Percentiles rank a stretch among this genome's conserved stretches.
phyloP scores from a whole-genome alignment of 495 filamentous ascomycete species.

The Lichina pygmaea region DNA sequence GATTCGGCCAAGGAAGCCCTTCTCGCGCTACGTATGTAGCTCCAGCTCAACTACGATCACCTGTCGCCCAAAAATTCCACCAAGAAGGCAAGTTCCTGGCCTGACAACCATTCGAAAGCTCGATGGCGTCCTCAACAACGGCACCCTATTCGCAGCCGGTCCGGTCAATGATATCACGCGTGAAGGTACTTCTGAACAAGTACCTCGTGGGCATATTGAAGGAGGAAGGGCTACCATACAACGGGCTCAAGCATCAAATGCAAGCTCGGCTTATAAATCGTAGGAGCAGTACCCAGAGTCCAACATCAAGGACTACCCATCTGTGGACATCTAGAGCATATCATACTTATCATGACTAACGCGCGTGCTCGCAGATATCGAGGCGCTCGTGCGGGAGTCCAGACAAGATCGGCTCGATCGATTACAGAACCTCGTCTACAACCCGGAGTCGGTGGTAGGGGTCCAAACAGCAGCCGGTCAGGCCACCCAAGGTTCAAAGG shows the following conservation, averaged over 20 bases:
- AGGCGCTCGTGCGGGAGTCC: neutral
- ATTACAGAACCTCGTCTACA: conserved; percentile 3
- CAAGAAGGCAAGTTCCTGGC: neutral
- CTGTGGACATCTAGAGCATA: neutral
- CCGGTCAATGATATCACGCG: conserved; percentile 12
- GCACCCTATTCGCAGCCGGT: conserved; percentile 7
- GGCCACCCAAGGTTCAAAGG: neutral
- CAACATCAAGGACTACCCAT: conserved; percentile 1
- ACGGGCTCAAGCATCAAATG: conserved; percentile 56
- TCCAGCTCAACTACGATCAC: neutral
- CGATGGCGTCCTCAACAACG: conserved; percentile 22
- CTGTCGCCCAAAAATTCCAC: neutral
- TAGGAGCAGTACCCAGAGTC: conserved; percentile 16
- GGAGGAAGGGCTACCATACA: conserved; percentile 37
- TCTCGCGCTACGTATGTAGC: neutral
- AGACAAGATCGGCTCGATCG: neutral
- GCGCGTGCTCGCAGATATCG: neutral
- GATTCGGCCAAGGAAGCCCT: neutral
- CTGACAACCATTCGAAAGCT: neutral
- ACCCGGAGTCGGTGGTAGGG: neutral
- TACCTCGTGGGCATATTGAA: conserved; percentile 50
- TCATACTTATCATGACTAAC: neutral
- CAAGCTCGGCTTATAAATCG: conserved; percentile 50
- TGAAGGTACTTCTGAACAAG: conserved; percentile 37
- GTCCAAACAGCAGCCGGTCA: neutral